Evolutionary conservation across 768 basidiomycete genomes (phyloP), one percentile per base, ranked within the genome.

Genomic region (Boletus pseudopeckii): DNA sequence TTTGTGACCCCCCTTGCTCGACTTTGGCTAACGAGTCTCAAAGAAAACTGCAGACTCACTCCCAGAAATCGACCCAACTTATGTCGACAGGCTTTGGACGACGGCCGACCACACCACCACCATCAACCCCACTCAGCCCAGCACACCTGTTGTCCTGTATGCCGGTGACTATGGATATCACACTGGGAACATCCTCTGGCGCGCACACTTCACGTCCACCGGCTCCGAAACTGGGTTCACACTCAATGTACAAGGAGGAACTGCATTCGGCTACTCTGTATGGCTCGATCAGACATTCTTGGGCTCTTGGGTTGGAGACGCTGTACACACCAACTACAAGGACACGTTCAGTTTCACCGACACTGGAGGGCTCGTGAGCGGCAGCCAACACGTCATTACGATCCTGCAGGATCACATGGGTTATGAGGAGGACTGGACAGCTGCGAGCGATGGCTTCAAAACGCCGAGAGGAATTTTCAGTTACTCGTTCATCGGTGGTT

Each of bases 361-460:
- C 2, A 30, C 48, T 1, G 24, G 14, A 28, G 42, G 45, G 22
- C 52, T 64, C 14, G 13, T 24, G 18, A 32, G 20, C 15, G 75
- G 70, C 10, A 69, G 70, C 5, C 58, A 59, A 28, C 75, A 81
- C 55, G 67, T 80, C 30, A 62, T 82, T 42, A 81, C 80, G 1
- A 75, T 82, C 36, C 52, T 81, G 22, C 77, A 81, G 63, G 80
- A 80, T 57, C 80, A 80, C 53, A 80, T 80, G 78, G 79, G 79
- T 7, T 72, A 75, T 33, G 80, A 80, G 37, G 76, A 76, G 53
- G 72, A 79, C 50, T 72, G 71, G 72, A 55, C 57, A 4, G 73
- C 71, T 36, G 77, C 73, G 4, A 73, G 71, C n/a, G 77, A 80
- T 37, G 47, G 13, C 22, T 80, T 80, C 65, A 80, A 81, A 60